Conservation (phyloP, 176 grass and related monocot species). For the Bonia amplexicaulis region DNA sequence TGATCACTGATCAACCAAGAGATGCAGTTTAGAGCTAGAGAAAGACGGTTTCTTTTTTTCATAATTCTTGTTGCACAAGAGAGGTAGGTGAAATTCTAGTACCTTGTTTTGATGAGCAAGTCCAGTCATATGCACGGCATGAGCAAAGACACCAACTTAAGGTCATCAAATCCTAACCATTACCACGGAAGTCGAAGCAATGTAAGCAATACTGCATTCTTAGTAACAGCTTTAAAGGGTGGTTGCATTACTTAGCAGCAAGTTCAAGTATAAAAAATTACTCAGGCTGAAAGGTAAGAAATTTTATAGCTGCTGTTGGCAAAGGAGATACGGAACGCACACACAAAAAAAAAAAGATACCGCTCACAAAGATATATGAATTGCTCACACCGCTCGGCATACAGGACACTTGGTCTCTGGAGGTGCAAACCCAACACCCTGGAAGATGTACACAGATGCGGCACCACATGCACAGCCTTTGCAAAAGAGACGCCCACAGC, state of each 20-base stretch:
- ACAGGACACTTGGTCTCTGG: constrained; percentile 51
- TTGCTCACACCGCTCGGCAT: constrained; percentile 45
- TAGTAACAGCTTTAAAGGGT: not conserved
- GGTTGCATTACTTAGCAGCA: not conserved
- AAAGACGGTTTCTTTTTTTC: not conserved
- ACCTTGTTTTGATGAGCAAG: constrained; percentile 57
- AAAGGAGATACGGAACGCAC: not conserved
- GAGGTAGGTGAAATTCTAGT: not conserved
- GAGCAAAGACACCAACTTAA: constrained; percentile 52
- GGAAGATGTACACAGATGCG: constrained; percentile 66
- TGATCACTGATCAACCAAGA: constrained; percentile 34
- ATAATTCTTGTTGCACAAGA: not conserved
- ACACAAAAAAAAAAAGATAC: not conserved
- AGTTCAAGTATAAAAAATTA: not conserved
- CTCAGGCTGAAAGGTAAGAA: not conserved
- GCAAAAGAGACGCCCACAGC: constrained; percentile 71
- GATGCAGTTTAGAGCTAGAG: not conserved
- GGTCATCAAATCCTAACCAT: not conserved
- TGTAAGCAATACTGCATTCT: not conserved
- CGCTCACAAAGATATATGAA: not conserved
- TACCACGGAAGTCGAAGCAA: not conserved
- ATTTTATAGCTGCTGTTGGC: not conserved
- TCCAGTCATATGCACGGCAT: constrained; percentile 57
- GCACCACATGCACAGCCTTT: constrained; percentile 65
- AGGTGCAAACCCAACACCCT: constrained; percentile 53